Conservation (phyloP, 345 rosid species). For the Aquilaria sinensis region DNA sequence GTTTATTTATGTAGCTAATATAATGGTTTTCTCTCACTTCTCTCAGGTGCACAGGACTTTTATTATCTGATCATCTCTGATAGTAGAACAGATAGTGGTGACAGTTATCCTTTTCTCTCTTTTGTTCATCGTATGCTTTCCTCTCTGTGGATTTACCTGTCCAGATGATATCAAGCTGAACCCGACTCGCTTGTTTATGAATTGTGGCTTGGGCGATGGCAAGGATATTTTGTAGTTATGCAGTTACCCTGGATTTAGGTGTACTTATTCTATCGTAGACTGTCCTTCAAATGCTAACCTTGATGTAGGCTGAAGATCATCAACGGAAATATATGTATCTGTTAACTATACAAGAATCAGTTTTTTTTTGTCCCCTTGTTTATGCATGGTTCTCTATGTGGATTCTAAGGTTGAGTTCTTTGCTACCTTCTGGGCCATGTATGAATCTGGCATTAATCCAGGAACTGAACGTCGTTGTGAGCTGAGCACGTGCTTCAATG, state of each 20-base stretch:
- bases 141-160: slow-evolving; percentile 36
- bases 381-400: neutral
- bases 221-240: slow-evolving; percentile 43
- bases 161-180: slow-evolving; percentile 34
- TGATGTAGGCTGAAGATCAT: slow-evolving; percentile 17
- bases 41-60: slow-evolving; percentile 43
- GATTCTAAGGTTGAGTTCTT: neutral
- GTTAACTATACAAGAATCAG: slow-evolving; percentile 3
- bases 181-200: slow-evolving; percentile 26
- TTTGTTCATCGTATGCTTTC: slow-evolving; percentile 20
- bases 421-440: neutral
- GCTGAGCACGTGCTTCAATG: no score
- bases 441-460: no score
- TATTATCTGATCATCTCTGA: slow-evolving; percentile 22
- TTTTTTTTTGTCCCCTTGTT: no score
- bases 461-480: no score
- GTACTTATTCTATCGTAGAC: slow-evolving; percentile 14
- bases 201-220: slow-evolving; percentile 35
- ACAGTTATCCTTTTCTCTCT: slow-evolving; percentile 17
- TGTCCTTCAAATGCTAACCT: slow-evolving; percentile 26
- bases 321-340: slow-evolving; percentile 23
- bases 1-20: slow-evolving; percentile 2
- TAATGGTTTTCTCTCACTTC: neutral
- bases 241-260: slow-evolving; percentile 35
- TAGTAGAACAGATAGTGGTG: slow-evolving; percentile 44